These are phyloP conservation scores for Cercospora sesami DNA, from an alignment of 2,329 filamentous ascomycete species.

Conservation along the genomic window DNA sequence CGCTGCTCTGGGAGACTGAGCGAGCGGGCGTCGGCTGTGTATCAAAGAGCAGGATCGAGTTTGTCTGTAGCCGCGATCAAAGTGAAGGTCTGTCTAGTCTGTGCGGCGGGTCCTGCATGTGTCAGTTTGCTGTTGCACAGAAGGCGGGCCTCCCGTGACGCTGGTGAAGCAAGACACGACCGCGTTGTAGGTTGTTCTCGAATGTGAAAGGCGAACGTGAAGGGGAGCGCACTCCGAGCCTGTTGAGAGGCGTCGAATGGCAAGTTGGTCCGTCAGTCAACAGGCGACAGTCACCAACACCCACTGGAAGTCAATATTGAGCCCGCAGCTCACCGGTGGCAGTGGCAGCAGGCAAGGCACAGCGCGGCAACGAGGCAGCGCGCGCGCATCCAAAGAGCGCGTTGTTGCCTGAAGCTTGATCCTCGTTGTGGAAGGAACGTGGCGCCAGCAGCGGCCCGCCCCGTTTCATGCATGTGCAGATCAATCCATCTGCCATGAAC, in stretches of 20 bases:
- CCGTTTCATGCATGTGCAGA: not conserved
- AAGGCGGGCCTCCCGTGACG: not conserved
- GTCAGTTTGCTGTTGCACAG: not conserved
- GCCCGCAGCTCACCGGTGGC: not conserved
- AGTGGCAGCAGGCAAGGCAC: not conserved
- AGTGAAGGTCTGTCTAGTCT: not conserved
- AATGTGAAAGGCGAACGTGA: not conserved
- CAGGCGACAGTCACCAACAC: not conserved
- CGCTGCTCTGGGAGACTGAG: not conserved
- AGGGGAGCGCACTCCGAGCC: not conserved
- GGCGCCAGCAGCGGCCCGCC: not conserved
- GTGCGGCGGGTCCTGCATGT: not conserved
- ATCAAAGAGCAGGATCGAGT: not conserved
- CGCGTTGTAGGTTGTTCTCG: not conserved
- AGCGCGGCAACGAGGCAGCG: constrained; percentile 3
- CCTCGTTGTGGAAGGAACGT: not conserved
- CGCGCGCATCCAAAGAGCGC: not conserved
- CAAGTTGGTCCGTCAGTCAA: not conserved
- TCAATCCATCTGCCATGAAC: not conserved
- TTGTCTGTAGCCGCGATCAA: not conserved
- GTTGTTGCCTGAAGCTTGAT: constrained; percentile 14
- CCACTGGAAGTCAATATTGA: not conserved
- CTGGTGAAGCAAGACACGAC: not conserved
- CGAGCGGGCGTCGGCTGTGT: not conserved
- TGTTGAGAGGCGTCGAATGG: not conserved